Evolutionary conservation across 805 yeast species (phyloP).

Genomic region (Isabelozyma pseudorhagii): DNA sequence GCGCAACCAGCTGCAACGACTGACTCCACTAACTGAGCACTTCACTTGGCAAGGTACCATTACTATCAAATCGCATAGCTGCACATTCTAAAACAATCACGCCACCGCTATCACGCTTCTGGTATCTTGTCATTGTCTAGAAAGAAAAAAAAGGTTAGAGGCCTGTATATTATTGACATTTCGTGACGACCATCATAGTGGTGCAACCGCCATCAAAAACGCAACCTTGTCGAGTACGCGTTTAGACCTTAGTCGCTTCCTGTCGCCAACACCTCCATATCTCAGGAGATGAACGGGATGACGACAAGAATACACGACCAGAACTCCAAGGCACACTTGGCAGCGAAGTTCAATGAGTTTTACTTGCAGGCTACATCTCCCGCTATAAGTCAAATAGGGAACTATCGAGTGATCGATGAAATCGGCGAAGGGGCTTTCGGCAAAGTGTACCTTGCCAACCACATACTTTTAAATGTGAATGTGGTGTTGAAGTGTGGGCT

Average conservation of each 20-base stretch:
- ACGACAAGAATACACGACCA: constrained; percentile 23
- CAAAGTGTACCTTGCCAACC: constrained; percentile 81
- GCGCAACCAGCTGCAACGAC: no score
- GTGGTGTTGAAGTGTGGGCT: constrained; percentile 82
- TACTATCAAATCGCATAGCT: no score
- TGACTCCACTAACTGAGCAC: no score
- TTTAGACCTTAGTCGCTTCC: no score
- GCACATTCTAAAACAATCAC: no score
- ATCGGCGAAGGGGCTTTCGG: constrained; percentile 95
- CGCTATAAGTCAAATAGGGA: constrained; percentile 69
- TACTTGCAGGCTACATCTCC: constrained; percentile 42
- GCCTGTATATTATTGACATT: background rate
- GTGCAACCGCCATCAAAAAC: background rate
- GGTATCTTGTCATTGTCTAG: background rate
- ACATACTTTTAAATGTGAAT: constrained; percentile 64
- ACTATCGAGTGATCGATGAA: constrained; percentile 66
- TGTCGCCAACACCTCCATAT: no score
- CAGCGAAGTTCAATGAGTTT: constrained; percentile 62
- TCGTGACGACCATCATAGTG: background rate
- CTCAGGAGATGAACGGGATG: constrained; percentile 11
- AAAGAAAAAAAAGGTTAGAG: background rate
- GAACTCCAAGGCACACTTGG: constrained; percentile 49
- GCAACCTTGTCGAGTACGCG: no score
- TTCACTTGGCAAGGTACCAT: no score
- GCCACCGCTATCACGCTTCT: no score